Evolutionary conservation across 2,329 filamentous ascomycete genomes (phyloP).

Genomic region (Aureobasidium sp.): DNA sequence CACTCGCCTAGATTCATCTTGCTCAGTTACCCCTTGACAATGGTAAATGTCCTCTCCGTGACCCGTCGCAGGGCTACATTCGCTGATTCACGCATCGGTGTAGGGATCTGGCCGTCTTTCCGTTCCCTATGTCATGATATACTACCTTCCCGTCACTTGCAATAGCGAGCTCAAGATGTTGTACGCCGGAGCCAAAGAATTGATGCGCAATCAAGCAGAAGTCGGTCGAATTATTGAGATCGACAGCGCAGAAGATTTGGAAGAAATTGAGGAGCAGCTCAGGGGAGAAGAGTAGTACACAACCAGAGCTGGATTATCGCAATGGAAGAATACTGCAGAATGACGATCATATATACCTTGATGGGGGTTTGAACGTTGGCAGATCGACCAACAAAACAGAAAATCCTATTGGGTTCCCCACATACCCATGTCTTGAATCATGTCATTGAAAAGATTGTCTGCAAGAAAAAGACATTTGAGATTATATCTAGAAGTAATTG

Average conservation of each 20-base stretch:
- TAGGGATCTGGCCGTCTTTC: constrained; percentile 54
- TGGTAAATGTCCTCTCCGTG: constrained; percentile 49
- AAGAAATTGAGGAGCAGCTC: constrained; percentile 67
- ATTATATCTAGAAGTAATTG: constrained; percentile 13
- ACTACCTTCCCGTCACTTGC: constrained; percentile 88
- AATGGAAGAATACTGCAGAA: background rate
- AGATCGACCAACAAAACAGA: background rate
- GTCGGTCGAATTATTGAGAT: constrained; percentile 85
- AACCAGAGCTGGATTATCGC: background rate
- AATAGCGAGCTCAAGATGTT: constrained; percentile 84
- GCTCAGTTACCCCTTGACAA: constrained; percentile 80
- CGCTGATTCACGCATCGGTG: too few relatives aligned
- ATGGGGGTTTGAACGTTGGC: constrained; percentile 2
- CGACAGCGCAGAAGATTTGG: constrained; percentile 69
- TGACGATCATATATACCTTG: constrained; percentile 11
- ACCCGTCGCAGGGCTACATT: too few relatives aligned
- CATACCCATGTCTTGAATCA: background rate
- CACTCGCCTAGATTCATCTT: constrained; percentile 85
- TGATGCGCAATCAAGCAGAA: constrained; percentile 89
- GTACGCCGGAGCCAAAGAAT: constrained; percentile 91
- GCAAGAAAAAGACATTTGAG: constrained; percentile 13
- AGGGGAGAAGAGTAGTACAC: constrained; percentile 35
- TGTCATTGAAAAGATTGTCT: background rate
- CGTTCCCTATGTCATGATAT: constrained; percentile 89
- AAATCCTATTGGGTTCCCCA: background rate